Percentiles rank a stretch among this genome's conserved stretches.
phyloP scores from a whole-genome alignment of 1,284 basidiomycete species.

The Trichosporon coremiiforme region DNA sequence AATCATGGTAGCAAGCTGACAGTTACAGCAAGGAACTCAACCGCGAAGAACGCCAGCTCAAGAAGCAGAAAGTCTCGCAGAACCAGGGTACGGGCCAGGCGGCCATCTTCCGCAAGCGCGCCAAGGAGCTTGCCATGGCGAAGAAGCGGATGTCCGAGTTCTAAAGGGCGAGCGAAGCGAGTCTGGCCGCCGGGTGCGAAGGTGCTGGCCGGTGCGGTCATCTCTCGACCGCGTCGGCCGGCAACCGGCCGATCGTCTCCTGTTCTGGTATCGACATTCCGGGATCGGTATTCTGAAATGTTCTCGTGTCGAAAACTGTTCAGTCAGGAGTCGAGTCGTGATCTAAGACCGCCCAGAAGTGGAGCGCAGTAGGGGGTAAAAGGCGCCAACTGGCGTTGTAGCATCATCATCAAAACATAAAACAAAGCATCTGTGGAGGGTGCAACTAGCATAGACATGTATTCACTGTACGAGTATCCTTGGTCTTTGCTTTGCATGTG shows the following conservation, averaged over 20 bases:
- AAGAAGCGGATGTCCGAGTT: slow-evolving; percentile 32
- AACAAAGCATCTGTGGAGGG: background rate
- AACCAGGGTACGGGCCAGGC: slow-evolving; percentile 37
- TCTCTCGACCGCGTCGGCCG: too few relatives aligned
- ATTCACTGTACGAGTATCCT: background rate
- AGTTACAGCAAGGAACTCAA: slow-evolving; percentile 59
- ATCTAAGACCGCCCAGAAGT: too few relatives aligned
- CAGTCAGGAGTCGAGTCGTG: background rate
- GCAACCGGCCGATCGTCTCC: background rate
- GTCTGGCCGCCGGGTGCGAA: too few relatives aligned
- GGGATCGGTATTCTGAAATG: background rate
- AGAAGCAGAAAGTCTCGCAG: slow-evolving; percentile 53
- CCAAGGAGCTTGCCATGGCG: slow-evolving; percentile 38
- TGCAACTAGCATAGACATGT: background rate
- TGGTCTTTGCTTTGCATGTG: background rate
- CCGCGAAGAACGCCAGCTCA: slow-evolving; percentile 69
- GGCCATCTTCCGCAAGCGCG: slow-evolving; percentile 46
- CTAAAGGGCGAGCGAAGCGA: background rate
- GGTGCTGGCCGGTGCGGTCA: too few relatives aligned
- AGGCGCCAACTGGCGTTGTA: background rate
- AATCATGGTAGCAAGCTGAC: slow-evolving; percentile 21
- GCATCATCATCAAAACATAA: slow-evolving; percentile 4
- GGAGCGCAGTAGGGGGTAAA: background rate
- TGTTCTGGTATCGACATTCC: too few relatives aligned
- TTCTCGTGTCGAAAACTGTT: background rate